Evolutionary conservation across 768 basidiomycete genomes (phyloP), one percentile per base, ranked within the genome.

Genomic region (Mycena capillaripes): DNA sequence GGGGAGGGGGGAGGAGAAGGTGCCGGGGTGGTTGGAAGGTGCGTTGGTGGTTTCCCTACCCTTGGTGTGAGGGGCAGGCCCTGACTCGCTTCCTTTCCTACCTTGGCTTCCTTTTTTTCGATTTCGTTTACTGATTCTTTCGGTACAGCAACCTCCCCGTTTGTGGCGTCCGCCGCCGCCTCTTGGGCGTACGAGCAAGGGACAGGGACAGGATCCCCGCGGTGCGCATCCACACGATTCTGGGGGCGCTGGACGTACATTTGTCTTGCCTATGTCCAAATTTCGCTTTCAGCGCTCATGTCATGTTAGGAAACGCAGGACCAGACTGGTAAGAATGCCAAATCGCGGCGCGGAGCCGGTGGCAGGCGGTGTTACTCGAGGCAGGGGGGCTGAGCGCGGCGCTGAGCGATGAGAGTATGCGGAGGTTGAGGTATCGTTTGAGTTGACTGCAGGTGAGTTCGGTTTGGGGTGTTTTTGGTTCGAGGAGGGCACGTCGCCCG

Each of bases 331-430:
- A 78, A 5, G 77, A 83, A 36, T 83, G 87, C 36, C 86, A 86
- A 27, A 89, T 94, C 12, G 89, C 87, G 8, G 89, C 89, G 57
- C 88, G 95, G n/a, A 93, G 93, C 80, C 86, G 93, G 48, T 96
- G 94, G 95, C 95, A 96, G 76, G 89, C 93, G 0, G 88, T 97
- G 30, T 83, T 97, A 44, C 85, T 93, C 27, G 96, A 97, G 81
- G 96, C 95, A 2, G 95, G 96, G 17, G 96, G 96, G 0, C 85
- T 97, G 38, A 89, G 95, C 68, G 95, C 94, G 0, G 96, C 96
- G 10, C 85, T 97, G 36, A 96, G 95, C 80, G 95, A 97, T 73
- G 96, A 97, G 81, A 96, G 92, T 77, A 94, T 97, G 93, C 86
- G 94, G 66, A 86, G 93, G 63, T 81, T 97, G 46, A 91, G 91